A percentile compares a stretch with the other conserved stretches of the same genome.
These are phyloP conservation scores for Neofusicoccum sp. DNA, from an alignment of 2,329 filamentous ascomycete species.

Conservation along the genomic window DNA sequence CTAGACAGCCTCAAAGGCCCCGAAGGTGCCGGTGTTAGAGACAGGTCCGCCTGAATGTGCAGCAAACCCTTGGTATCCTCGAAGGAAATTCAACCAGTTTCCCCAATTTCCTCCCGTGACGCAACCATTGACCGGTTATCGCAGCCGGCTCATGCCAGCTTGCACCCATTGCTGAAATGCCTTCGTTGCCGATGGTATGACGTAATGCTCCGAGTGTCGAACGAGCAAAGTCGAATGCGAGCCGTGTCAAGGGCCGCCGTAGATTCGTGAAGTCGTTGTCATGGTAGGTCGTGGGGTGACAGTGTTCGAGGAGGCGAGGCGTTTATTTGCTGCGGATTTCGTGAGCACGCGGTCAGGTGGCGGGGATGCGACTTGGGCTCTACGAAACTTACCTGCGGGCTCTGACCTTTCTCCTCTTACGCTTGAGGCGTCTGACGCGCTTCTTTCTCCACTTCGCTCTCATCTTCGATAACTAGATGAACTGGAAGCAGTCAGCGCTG, in stretches of 20 bases:
- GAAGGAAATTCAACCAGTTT: constrained; percentile 22
- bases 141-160: not conserved
- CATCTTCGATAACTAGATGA: constrained; percentile 57
- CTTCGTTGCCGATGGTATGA: constrained; percentile 19
- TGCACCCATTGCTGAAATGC: constrained; percentile 4
- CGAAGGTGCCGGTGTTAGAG: constrained; percentile 21
- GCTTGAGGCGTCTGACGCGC: constrained; percentile 97
- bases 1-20: constrained; percentile 19
- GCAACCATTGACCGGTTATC: not conserved
- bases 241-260: constrained; percentile 2
- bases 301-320: constrained; percentile 43
- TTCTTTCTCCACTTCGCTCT: constrained; percentile 99
- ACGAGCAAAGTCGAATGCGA: constrained; percentile 1
- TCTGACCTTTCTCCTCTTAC: constrained; percentile 99
- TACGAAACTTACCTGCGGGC: constrained; percentile 79
- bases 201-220: constrained; percentile 17
- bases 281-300: constrained; percentile 35
- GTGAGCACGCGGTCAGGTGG: constrained; percentile 22
- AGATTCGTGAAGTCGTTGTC: constrained; percentile 14
- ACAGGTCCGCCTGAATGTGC: constrained; percentile 9
- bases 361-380: not conserved
- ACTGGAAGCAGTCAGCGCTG: constrained; percentile 6
- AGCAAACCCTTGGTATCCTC: constrained; percentile 16
- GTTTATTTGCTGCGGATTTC: constrained; percentile 49
- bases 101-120: constrained; percentile 15